phyloP scores from a whole-genome alignment of 495 filamentous ascomycete species.

The Neurospora discreta region DNA sequence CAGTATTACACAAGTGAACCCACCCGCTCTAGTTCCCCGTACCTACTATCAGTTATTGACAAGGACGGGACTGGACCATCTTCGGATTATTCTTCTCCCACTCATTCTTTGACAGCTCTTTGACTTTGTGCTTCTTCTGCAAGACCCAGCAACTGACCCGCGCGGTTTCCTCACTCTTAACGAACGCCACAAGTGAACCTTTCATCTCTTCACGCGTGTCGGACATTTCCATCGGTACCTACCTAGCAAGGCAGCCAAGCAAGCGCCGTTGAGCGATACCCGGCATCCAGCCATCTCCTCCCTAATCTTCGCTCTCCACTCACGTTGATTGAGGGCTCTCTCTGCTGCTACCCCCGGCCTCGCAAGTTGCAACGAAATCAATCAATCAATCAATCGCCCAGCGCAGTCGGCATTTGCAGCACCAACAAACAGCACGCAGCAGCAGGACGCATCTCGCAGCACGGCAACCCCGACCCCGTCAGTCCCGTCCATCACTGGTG shows the following conservation, averaged over 20 bases:
- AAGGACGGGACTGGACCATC: not conserved
- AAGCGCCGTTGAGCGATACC: not conserved
- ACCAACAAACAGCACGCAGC: not conserved
- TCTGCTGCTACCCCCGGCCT: not conserved
- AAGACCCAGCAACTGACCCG: not conserved
- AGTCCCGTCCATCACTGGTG: not conserved
- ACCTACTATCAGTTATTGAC: not conserved
- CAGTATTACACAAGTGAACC: not conserved
- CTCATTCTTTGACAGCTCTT: not conserved
- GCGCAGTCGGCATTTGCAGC: not conserved
- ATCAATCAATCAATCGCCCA: not conserved
- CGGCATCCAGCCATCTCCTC: not conserved
- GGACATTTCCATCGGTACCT: not conserved
- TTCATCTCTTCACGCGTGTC: not conserved
- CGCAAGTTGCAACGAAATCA: not conserved
- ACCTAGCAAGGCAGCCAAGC: not conserved
- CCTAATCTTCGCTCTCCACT: not conserved
- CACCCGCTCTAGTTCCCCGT: not conserved
- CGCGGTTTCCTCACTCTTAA: not conserved
- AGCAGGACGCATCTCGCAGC: not conserved
- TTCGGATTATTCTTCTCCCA: not conserved
- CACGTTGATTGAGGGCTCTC: not conserved
- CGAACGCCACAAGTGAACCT: not conserved
- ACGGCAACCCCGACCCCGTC: not conserved
- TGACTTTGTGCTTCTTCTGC: not conserved